These are phyloP conservation scores for Ogataea glucozyma DNA, from an alignment of 805 yeast genomes.

Conservation along the genomic window DNA sequence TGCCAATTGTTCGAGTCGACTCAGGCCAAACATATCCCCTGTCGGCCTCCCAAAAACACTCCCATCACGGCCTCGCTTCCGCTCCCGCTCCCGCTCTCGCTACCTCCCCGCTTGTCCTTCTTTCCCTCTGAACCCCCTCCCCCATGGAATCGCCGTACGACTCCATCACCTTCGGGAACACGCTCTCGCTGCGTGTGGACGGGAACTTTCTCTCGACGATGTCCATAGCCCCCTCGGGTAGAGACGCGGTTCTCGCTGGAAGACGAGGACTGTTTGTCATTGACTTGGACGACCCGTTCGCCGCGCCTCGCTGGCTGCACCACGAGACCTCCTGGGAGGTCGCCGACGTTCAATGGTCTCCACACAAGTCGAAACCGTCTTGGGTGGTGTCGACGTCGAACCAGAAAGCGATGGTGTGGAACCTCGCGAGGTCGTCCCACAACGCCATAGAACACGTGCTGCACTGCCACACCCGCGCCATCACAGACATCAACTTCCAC, in stretches of 20 bases:
- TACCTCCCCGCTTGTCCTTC: too few species aligned
- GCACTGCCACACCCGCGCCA: constrained; percentile 90
- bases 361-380: constrained; percentile 77
- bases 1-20: too few species aligned
- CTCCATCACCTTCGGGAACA: constrained; percentile 72
- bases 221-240: constrained; percentile 83
- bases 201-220: constrained; percentile 86
- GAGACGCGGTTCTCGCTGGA: constrained; percentile 91
- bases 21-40: too few species aligned
- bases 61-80: too few species aligned
- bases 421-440: constrained; percentile 60
- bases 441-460: constrained; percentile 83
- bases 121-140: too few species aligned
- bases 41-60: too few species aligned
- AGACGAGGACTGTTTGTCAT: constrained; percentile 81
- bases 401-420: constrained; percentile 96
- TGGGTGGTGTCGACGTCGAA: constrained; percentile 95
- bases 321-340: constrained; percentile 97
- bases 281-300: constrained; percentile 94
- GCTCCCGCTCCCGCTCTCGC: too few species aligned
- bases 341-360: constrained; percentile 98
- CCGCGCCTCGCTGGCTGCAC: constrained; percentile 91
- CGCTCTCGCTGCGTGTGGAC: constrained; percentile 83
- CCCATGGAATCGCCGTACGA: constrained; percentile 29
- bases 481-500: constrained; percentile 93